These are phyloP conservation scores for Pneumocystis jirovecii DNA, from an alignment of 1,139 yeast species.

Conservation along the genomic window DNA sequence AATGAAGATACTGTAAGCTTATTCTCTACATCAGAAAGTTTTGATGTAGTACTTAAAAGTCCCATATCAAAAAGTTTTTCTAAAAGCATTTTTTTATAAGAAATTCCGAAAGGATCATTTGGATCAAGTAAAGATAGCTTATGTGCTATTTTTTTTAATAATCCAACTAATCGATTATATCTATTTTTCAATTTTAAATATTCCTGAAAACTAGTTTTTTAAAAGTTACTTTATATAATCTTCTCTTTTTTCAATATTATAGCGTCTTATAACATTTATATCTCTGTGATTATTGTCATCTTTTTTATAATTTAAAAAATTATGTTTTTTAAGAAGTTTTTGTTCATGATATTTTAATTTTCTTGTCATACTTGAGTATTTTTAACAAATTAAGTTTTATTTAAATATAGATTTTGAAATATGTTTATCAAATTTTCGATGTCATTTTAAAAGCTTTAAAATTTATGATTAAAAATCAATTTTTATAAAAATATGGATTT, in stretches of 20 bases:
- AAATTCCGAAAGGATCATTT: constrained; percentile 66
- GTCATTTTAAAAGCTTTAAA: too few relatives aligned
- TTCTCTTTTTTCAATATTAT: constrained; percentile 84
- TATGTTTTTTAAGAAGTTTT: constrained; percentile 87
- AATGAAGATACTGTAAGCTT: constrained; percentile 82
- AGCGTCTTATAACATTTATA: constrained; percentile 85
- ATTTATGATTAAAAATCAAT: too few relatives aligned
- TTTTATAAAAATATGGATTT: too few relatives aligned
- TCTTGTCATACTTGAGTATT: constrained; percentile 23
- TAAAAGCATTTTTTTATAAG: constrained; percentile 72
- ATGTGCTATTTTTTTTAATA: constrained; percentile 71
- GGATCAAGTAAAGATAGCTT: constrained; percentile 73
- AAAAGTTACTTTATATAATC: constrained; percentile 57
- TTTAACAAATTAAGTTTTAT: background rate
- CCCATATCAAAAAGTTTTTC: constrained; percentile 87
- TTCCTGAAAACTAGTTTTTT: background rate
- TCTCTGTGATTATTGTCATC: constrained; percentile 92
- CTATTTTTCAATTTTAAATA: background rate
- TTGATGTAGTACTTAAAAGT: constrained; percentile 64
- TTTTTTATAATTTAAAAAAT: constrained; percentile 83
- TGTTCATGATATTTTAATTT: constrained; percentile 87
- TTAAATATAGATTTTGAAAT: background rate
- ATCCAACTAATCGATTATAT: constrained; percentile 43
- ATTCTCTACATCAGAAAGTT: constrained; percentile 84
- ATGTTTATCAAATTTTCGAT: background rate